phyloP scores from a whole-genome alignment of 2,329 filamentous ascomycete genomes.

The Fusarium equiseti region DNA sequence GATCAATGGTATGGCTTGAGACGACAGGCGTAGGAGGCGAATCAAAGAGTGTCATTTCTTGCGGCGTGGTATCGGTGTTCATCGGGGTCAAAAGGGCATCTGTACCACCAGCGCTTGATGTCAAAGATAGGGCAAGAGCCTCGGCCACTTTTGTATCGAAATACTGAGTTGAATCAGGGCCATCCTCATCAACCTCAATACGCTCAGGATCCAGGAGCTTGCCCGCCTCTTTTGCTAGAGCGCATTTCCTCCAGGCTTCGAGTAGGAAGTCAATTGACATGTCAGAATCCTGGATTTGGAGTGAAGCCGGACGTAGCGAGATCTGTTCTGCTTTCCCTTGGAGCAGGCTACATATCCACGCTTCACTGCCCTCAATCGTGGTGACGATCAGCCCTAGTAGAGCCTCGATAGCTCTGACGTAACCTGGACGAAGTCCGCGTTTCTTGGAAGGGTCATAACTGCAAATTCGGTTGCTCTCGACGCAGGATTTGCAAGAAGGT shows the following conservation, averaged over 20 bases:
- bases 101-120: neutral
- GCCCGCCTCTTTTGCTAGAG: neutral
- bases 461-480: neutral
- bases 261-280: slow-evolving; percentile 1
- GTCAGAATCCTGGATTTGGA: accelerated
- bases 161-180: neutral
- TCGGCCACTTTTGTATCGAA: slow-evolving; percentile 8
- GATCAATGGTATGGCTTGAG: accelerated
- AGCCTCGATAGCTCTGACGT: slow-evolving; percentile 19
- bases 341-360: neutral
- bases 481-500: neutral
- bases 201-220: neutral
- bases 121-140: neutral
- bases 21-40: neutral
- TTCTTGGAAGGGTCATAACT: slow-evolving; percentile 22
- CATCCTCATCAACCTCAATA: slow-evolving; percentile 1
- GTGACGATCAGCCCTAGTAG: neutral
- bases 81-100: neutral
- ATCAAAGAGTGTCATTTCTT: neutral
- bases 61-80: neutral
- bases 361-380: neutral
- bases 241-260: slow-evolving; percentile 15
- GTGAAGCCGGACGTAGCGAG: accelerated
- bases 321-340: neutral
- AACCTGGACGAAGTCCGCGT: neutral